Percentiles rank a stretch among this genome's conserved stretches.
phyloP scores from a whole-genome alignment of 176 grass and related monocot species.

The Phoenix roebelenii region DNA sequence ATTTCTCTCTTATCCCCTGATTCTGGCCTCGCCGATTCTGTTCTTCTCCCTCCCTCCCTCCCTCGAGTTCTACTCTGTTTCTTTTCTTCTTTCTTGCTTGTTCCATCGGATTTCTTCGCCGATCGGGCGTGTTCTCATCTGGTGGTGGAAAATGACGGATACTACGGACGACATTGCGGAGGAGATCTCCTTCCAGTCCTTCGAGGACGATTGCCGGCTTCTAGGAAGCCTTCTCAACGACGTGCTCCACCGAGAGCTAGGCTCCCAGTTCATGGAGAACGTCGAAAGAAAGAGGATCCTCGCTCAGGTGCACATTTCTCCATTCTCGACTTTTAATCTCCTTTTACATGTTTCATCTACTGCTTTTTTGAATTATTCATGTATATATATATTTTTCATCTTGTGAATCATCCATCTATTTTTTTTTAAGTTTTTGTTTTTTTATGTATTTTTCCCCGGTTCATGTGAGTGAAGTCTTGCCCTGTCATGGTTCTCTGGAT shows the following conservation, averaged over 20 bases:
- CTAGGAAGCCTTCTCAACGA: slow-evolving; percentile 81
- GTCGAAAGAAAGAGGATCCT: slow-evolving; percentile 74
- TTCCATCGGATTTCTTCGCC: background rate
- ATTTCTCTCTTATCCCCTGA: background rate
- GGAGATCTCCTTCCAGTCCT: slow-evolving; percentile 91
- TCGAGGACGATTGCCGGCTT: slow-evolving; percentile 92
- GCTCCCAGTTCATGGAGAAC: slow-evolving; percentile 64
- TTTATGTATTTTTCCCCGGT: too few relatives aligned
- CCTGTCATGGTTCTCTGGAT: too few relatives aligned
- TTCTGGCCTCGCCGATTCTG: too few relatives aligned
- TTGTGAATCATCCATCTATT: too few relatives aligned
- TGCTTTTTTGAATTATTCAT: background rate
- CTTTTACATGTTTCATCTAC: too few relatives aligned
- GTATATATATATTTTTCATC: background rate
- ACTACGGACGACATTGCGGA: slow-evolving; percentile 81
- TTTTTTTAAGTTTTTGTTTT: too few relatives aligned
- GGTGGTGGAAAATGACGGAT: slow-evolving; percentile 39
- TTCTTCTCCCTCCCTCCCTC: background rate
- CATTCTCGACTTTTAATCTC: background rate
- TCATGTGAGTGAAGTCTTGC: too few relatives aligned
- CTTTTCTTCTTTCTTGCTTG: background rate
- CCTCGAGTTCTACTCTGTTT: background rate
- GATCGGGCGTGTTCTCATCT: background rate
- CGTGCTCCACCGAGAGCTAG: slow-evolving; percentile 77
- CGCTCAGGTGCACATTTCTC: slow-evolving; percentile 36